Conservation (phyloP, 805 yeast species). For the Candida sphagnicola region DNA sequence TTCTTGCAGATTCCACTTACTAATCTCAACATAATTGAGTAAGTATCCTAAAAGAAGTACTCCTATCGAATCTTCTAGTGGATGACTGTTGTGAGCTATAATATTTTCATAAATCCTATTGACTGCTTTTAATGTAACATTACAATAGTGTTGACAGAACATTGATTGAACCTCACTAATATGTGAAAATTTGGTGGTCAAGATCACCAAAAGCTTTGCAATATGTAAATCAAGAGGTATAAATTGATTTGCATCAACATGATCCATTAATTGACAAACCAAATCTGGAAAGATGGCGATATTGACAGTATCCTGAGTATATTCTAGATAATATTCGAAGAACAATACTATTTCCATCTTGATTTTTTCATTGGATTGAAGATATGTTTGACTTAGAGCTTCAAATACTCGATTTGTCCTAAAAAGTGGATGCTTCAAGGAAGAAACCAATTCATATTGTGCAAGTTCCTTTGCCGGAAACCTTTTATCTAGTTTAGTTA, state of each 20-base stretch:
- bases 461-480: background rate
- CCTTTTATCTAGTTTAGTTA: background rate
- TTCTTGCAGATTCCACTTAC: background rate
- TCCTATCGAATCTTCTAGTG: background rate
- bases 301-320: too few relatives aligned
- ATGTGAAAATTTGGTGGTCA: constrained; percentile 2
- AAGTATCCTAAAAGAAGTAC: constrained; percentile 13
- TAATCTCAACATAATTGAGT: constrained; percentile 9
- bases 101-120: background rate
- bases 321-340: background rate
- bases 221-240: constrained; percentile 1
- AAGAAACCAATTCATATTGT: background rate
- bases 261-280: constrained; percentile 6
- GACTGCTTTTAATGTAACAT: background rate
- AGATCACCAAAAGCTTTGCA: constrained; percentile 1
- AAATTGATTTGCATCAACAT: background rate
- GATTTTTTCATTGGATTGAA: background rate
- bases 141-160: background rate
- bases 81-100: background rate
- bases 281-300: background rate
- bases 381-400: background rate
- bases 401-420: background rate
- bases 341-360: background rate
- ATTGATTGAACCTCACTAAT: background rate
- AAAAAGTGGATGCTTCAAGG: background rate